A percentile compares a stretch with the other conserved stretches of the same genome.
phyloP scores from a whole-genome alignment of 257 asterid species.

The Nicotiana attenuata region DNA sequence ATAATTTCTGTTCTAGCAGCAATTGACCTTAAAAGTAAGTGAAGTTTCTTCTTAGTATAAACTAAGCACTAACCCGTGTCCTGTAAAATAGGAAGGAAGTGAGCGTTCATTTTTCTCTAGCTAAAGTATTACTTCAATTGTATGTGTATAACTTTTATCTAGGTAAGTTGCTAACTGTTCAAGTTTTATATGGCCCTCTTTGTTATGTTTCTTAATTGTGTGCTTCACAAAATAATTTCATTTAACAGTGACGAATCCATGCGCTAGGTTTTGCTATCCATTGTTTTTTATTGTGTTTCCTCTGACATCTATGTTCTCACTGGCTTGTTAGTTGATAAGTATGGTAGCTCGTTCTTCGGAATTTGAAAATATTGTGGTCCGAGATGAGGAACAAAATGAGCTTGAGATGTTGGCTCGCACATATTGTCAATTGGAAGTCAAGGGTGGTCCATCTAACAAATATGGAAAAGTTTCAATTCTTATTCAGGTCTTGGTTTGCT shows the following conservation, averaged over 20 bases:
- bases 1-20: neutral
- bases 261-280: neutral
- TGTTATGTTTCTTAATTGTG: neutral
- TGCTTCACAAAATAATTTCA: neutral
- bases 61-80: neutral
- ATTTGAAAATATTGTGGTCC: slow-evolving; percentile 88
- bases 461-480: slow-evolving; percentile 94
- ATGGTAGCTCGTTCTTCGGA: slow-evolving; percentile 98
- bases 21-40: neutral
- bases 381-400: slow-evolving; percentile 96
- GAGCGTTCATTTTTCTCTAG: neutral
- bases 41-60: neutral
- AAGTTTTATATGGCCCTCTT: neutral
- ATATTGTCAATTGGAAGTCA: slow-evolving; percentile 74
- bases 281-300: neutral
- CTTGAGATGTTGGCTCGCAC: slow-evolving; percentile 71
- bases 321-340: slow-evolving; percentile 62
- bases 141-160: neutral
- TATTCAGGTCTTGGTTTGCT: slow-evolving; percentile 62
- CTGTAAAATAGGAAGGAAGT: neutral
- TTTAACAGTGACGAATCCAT: neutral
- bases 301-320: slow-evolving; percentile 10
- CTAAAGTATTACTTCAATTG: neutral
- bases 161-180: neutral
- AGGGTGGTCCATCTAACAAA: slow-evolving; percentile 93